phyloP scores from a whole-genome alignment of 495 filamentous ascomycete species.

The Annulohypoxylon stygium region DNA sequence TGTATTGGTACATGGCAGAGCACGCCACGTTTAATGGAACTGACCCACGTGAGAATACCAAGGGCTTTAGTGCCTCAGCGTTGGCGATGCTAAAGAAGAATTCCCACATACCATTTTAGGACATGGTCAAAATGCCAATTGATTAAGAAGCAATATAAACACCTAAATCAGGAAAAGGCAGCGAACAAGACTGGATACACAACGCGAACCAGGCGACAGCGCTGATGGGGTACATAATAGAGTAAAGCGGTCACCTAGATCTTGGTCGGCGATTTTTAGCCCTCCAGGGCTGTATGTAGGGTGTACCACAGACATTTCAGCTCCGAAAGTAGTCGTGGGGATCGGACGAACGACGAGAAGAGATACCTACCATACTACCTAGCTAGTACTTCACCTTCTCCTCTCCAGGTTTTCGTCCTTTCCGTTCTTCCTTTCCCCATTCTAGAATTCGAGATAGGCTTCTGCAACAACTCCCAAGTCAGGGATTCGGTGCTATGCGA shows the following conservation, averaged over 20 bases:
- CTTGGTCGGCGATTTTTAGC: conserved; percentile 47
- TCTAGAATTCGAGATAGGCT: conserved; percentile 7
- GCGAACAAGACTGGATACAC: conserved; percentile 21
- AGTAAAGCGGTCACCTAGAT: conserved; percentile 34
- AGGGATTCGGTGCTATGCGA: conserved; percentile 40
- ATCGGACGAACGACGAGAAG: conserved; percentile 31
- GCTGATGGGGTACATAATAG: conserved; percentile 16
- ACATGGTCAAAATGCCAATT: conserved; percentile 36
- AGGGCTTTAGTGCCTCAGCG: conserved; percentile 10
- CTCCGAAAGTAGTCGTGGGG: conserved; percentile 17
- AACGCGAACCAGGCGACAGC: conserved; percentile 26
- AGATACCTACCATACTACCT: background rate
- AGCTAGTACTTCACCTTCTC: background rate
- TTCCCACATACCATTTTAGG: conserved; percentile 37
- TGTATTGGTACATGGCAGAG: conserved; percentile 34
- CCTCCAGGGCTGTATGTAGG: conserved; percentile 29
- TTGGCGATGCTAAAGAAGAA: conserved; percentile 22
- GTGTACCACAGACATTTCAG: conserved; percentile 37
- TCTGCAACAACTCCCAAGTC: conserved; percentile 22
- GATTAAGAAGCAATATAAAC: conserved; percentile 41
- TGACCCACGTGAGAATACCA: conserved; percentile 42
- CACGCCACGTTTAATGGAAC: conserved; percentile 40
- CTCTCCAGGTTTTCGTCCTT: conserved; percentile 7
- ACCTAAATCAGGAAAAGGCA: conserved; percentile 33
- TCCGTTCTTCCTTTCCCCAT: background rate